Evolutionary conservation across 169 alveolate species (phyloP).

Genomic region (Cryptosporidium andersoni): DNA sequence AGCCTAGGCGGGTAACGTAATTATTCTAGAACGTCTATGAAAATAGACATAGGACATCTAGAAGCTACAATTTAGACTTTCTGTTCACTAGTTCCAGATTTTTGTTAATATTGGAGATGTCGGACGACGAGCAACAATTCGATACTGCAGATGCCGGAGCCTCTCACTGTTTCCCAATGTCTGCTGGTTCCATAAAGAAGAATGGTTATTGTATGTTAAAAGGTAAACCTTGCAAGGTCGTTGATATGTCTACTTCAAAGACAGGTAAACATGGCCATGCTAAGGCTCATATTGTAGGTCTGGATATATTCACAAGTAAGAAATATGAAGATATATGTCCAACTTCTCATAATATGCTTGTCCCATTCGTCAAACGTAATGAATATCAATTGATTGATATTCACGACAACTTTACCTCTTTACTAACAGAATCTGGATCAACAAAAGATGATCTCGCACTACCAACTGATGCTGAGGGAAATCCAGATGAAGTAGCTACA

Average conservation of each 20-base stretch:
- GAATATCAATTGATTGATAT: conserved; percentile 91
- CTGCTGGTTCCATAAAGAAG: conserved; percentile 96
- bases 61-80: too few species aligned
- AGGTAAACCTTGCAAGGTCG: conserved; percentile 97
- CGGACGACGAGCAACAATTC: conserved; percentile 79
- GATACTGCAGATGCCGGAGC: conserved; percentile 93
- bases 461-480: conserved; percentile 93
- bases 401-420: conserved; percentile 90
- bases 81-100: too few species aligned
- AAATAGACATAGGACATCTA: too few species aligned
- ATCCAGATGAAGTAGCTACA: conserved; percentile 88
- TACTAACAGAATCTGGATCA: conserved; percentile 93
- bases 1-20: too few species aligned
- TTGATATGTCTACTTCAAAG: conserved; percentile 94
- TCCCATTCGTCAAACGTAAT: conserved; percentile 92
- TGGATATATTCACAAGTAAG: conserved; percentile 97
- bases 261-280: conserved; percentile 99
- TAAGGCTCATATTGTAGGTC: conserved; percentile 97
- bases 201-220: conserved; percentile 96
- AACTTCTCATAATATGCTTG: conserved; percentile 97
- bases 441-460: conserved; percentile 94
- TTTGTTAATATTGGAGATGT: conserved; percentile 18
- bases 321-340: conserved; percentile 97
- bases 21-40: too few species aligned
- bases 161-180: conserved; percentile 93